phyloP scores from a whole-genome alignment of 2,329 filamentous ascomycete species.

The Aphanocladium album region DNA sequence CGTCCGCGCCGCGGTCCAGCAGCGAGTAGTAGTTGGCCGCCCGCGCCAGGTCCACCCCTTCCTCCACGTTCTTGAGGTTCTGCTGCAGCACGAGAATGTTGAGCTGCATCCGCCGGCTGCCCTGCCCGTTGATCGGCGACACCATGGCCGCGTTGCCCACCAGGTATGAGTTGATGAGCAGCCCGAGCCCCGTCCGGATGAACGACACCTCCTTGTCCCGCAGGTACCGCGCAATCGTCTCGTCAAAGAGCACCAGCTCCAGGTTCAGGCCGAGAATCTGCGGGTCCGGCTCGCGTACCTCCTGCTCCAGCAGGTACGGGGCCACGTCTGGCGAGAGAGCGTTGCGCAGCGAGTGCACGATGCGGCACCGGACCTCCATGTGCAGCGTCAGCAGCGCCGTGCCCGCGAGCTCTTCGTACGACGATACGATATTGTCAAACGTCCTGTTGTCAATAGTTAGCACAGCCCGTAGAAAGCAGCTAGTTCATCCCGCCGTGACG shows the following conservation, averaged over 20 bases:
- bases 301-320: slow-evolving; percentile 62
- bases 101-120: slow-evolving; percentile 82
- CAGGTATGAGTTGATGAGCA: slow-evolving; percentile 74
- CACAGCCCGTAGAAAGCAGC: too few relatives aligned
- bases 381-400: slow-evolving; percentile 82
- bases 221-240: slow-evolving; percentile 69
- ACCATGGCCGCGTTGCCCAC: slow-evolving; percentile 67
- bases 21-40: slow-evolving; percentile 65
- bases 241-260: slow-evolving; percentile 82
- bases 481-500: too few relatives aligned
- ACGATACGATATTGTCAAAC: slow-evolving; percentile 82
- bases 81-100: slow-evolving; percentile 95
- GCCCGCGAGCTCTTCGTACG: slow-evolving; percentile 73
- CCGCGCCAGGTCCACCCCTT: slow-evolving; percentile 57
- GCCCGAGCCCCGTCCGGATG: slow-evolving; percentile 69
- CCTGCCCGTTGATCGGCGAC: slow-evolving; percentile 76
- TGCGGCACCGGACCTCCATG: slow-evolving; percentile 79
- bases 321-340: slow-evolving; percentile 56
- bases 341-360: slow-evolving; percentile 70
- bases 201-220: slow-evolving; percentile 67
- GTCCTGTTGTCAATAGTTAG: slow-evolving; percentile 44
- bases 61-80: slow-evolving; percentile 89
- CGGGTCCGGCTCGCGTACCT: slow-evolving; percentile 72
- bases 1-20: slow-evolving; percentile 61
- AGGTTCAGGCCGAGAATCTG: slow-evolving; percentile 78